Base-by-base conservation (phyloP, 2,329 filamentous ascomycete species). In the Fusarium illudens region DNA sequence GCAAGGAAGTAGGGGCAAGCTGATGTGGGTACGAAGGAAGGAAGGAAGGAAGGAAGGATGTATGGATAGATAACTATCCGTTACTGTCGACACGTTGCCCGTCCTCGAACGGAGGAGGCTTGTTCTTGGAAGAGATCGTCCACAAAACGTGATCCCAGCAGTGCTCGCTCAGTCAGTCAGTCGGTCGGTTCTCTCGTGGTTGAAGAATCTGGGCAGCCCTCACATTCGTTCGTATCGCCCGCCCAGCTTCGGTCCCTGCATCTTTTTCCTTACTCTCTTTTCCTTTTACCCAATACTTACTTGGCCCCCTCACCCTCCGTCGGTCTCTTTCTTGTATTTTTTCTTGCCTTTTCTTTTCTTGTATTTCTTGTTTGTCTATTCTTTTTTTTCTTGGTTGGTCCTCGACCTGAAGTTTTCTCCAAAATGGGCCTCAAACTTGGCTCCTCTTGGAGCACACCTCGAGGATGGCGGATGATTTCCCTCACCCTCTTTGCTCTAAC, bases 391-490 rank as follows among this genome's bases (percentile, higher is more conserved):
- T 46, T 57, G 20, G 39, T 61, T 56, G 54, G 36, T 60, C 46
- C 52, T 61, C 39, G 54, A 48, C 51, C 30, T 53, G 25, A 52
- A 44, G 53, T 20, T 36, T 34, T 58, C 30, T 36, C 48, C 64
- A 56, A 17, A 6, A 74, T 74, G 72, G 67, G 68, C 55, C 53
- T 73, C 49, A 65, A 71, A 48, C 53, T 74, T 11, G 62, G 64
- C 63, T 73, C 72, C 67, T 58, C 70, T 25, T 74, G 71, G 72
- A 71, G 72, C 58, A 69, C 67, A 17, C 73, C 68, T 52, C 74
- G 76, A 55, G 69, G 72, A 60, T 73, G 73, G 68, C 74, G 70
- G 70, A 64, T 75, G 27, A 64, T 73, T 25, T 44, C 74, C 17
- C 68, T 76, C 44, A 70, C 74, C 51, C 54, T 75, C 48, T 42